phyloP scores from a whole-genome alignment of 352 stramenopile species.

The Globisporangium paroecandrum region DNA sequence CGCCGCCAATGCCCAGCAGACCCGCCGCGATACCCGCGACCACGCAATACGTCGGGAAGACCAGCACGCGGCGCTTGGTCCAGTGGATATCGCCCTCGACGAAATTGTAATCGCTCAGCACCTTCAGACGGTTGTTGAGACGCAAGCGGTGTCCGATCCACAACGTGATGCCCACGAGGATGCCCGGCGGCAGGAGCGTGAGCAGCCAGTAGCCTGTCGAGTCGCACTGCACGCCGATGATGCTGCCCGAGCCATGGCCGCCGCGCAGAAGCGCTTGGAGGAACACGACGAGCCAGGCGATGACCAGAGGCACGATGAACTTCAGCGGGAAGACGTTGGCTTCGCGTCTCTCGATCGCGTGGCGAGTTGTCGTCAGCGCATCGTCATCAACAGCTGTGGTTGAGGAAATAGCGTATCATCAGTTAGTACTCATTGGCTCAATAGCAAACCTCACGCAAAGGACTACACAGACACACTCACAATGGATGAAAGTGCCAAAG shows the following conservation, averaged over 20 bases:
- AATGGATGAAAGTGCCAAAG: conserved; percentile 42
- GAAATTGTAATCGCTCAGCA: conserved; percentile 75
- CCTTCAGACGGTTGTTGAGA: conserved; percentile 68
- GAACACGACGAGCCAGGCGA: conserved; percentile 72
- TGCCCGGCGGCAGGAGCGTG: conserved; percentile 78
- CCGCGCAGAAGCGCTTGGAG: conserved; percentile 69
- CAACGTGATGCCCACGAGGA: conserved; percentile 63
- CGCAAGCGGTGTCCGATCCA: conserved; percentile 57
- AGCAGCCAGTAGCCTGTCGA: conserved; percentile 91
- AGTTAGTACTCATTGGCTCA: neutral
- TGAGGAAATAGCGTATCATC: neutral
- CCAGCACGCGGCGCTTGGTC: conserved; percentile 81
- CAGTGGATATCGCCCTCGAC: conserved; percentile 94
- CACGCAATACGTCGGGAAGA: conserved; percentile 92
- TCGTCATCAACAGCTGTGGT: conserved; percentile 33
- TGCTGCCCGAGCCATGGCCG: conserved; percentile 58
- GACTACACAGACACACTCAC: conserved; percentile 1
- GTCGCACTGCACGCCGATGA: conserved; percentile 93
- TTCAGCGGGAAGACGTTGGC: conserved; percentile 50
- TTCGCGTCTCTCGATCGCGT: conserved; percentile 45
- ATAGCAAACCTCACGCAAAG: neutral
- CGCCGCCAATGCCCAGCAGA: conserved; percentile 94
- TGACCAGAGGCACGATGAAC: conserved; percentile 51
- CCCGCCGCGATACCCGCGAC: conserved; percentile 93
- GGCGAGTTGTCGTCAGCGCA: conserved; percentile 29